Evolutionary conservation across 2,329 filamentous ascomycete genomes (phyloP).

Genomic region (Onygenales sp.): DNA sequence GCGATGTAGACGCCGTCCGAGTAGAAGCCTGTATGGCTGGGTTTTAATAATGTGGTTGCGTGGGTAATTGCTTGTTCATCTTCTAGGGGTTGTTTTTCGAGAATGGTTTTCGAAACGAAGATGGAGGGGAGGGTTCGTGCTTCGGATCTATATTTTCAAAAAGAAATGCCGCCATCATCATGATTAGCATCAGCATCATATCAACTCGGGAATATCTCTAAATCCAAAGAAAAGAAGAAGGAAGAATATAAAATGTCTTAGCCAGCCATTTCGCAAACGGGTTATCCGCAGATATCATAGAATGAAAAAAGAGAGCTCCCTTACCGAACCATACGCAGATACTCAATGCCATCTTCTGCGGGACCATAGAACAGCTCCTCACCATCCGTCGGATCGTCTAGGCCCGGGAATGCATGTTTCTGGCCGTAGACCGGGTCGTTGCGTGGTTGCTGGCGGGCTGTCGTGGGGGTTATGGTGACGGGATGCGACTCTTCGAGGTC

Average conservation of each 20-base stretch:
- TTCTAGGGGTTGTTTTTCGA: slow-evolving; percentile 12
- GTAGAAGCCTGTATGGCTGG: slow-evolving; percentile 50
- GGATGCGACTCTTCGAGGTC: slow-evolving; percentile 11
- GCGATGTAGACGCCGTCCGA: slow-evolving; percentile 72
- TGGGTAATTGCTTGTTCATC: slow-evolving; percentile 15
- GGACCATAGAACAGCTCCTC: slow-evolving; percentile 59
- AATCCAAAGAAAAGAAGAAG: neutral
- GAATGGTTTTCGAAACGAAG: slow-evolving; percentile 8
- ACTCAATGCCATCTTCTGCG: slow-evolving; percentile 58
- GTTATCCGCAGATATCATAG: slow-evolving; percentile 17
- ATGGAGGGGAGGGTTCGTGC: slow-evolving; percentile 11
- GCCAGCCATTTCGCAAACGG: neutral
- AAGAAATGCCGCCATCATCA: neutral
- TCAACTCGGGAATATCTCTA: neutral
- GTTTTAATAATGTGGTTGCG: neutral
- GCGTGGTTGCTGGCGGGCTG: slow-evolving; percentile 26
- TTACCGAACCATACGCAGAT: slow-evolving; percentile 63
- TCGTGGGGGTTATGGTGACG: slow-evolving; percentile 7
- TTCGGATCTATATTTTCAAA: slow-evolving; percentile 13
- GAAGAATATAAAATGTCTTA: slow-evolving; percentile 1
- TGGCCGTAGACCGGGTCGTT: slow-evolving; percentile 61
- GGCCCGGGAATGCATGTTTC: slow-evolving; percentile 60
- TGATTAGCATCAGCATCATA: slow-evolving; percentile 4
- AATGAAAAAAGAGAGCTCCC: slow-evolving; percentile 5
- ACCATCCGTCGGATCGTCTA: slow-evolving; percentile 38